Percentiles rank a stretch among this genome's conserved stretches.
Evolutionary conservation across 441 rosid species (phyloP).

Genomic region (Viola pubescens): DNA sequence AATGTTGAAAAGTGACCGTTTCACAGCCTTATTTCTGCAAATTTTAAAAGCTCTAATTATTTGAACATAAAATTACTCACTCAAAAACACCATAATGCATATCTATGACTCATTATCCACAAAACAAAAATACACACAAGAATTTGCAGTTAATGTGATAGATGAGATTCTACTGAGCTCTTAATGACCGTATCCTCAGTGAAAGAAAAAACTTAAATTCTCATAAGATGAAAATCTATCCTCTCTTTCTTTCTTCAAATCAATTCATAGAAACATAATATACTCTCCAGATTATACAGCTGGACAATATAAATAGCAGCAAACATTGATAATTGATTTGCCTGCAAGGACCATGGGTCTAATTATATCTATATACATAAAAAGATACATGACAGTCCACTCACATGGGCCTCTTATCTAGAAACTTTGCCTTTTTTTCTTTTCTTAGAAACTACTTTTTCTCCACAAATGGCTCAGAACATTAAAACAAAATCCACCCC

Average conservation of each 20-base stretch:
- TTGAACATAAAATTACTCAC: background rate
- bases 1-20: background rate
- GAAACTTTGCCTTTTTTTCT: background rate
- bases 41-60: background rate
- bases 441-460: conserved; percentile 8
- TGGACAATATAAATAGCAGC: conserved; percentile 14
- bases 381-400: background rate
- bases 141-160: background rate
- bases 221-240: too few species aligned
- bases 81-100: background rate
- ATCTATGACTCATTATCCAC: background rate
- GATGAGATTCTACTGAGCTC: conserved; percentile 2
- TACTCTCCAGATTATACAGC: conserved; percentile 15
- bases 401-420: conserved; percentile 1
- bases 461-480: background rate
- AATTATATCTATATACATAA: background rate
- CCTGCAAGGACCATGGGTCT: conserved; percentile 13
- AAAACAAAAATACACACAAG: background rate
- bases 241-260: background rate
- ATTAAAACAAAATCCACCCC: conserved; percentile 3
- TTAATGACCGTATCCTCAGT: too few species aligned
- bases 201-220: too few species aligned
- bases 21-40: background rate
- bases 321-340: conserved; percentile 9
- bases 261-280: conserved; percentile 4